Percentiles rank a stretch among this genome's conserved stretches.
These are phyloP conservation scores for Podila horticola DNA, from an alignment of 192 early-diverging fungal genomes.

Conservation along the genomic window DNA sequence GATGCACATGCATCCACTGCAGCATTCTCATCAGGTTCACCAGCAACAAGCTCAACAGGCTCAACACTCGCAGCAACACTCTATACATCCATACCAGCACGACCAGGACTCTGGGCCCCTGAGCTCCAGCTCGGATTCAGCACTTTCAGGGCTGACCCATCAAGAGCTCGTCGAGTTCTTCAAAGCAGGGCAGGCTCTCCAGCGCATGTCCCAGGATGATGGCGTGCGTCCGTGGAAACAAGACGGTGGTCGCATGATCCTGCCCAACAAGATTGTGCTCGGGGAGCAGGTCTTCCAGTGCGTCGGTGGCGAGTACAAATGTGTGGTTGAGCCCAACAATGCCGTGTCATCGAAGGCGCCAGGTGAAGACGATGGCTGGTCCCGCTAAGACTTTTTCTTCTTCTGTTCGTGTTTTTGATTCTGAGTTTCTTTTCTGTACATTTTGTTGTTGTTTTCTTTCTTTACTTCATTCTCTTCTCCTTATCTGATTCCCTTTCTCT, in stretches of 20 bases:
- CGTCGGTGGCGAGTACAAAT: slow-evolving; percentile 51
- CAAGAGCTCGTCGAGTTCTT: slow-evolving; percentile 52
- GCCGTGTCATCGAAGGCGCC: slow-evolving; percentile 32
- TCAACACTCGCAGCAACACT: neutral
- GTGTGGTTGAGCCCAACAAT: slow-evolving; percentile 45
- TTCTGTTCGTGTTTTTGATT: neutral
- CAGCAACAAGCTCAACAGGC: neutral
- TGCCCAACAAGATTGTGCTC: slow-evolving; percentile 50
- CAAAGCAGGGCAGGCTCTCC: slow-evolving; percentile 50
- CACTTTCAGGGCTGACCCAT: slow-evolving; percentile 28
- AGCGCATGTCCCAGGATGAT: slow-evolving; percentile 61
- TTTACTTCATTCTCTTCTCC: too few species aligned
- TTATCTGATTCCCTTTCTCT: too few species aligned
- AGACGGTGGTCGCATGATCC: slow-evolving; percentile 42
- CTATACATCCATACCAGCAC: neutral
- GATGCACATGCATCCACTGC: neutral
- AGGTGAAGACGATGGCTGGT: slow-evolving; percentile 48
- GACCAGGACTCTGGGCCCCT: slow-evolving; percentile 2
- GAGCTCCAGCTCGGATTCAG: slow-evolving; percentile 6
- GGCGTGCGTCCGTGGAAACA: slow-evolving; percentile 54
- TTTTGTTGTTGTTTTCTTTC: too few species aligned
- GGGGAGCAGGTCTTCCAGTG: slow-evolving; percentile 52
- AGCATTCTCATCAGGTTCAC: neutral
- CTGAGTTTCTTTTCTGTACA: too few species aligned
- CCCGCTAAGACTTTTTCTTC: slow-evolving; percentile 16